Base-by-base conservation (phyloP, 169 alveolate species). In the Babesia divergens region DNA sequence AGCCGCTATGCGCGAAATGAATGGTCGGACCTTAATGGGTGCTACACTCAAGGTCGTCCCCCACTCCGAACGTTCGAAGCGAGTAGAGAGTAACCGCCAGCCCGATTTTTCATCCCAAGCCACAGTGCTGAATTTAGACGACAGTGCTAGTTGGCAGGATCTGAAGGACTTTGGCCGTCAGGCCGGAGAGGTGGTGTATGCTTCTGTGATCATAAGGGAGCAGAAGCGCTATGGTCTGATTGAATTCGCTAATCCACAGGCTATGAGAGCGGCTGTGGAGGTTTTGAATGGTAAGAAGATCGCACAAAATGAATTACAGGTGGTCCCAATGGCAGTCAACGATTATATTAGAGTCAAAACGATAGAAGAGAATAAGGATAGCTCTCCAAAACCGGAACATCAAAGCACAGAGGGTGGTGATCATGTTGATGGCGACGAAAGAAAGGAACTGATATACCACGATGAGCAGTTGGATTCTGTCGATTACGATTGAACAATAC, bases 141-240 rank as follows among this genome's bases (percentile, higher is more conserved):
- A 91, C 58, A 89, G 86, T 44, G 93, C 91, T 28, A 89, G 94
- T 43, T 91, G 95, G 95, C 93, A 91, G 46, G 95, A 91, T 72
- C 58, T 91, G 14, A 91, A 91, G 67, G 95, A 91, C 51, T 91
- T 89, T 51, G 95, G 90, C 11, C 82, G 95, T 18, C 94, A 89
- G 62, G 92, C 91, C 3, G 95, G 95, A 1, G 93, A 86, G 37
- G 95, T 91, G 0, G 83, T 74, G 22, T 91, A 90, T 72, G 91
- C 95, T 0, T 84, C 91, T 28, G 83, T 91, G 47, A 65, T 91
- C 44, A 84, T 84, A 0, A 82, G 83, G 49, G 89, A 87, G 51
- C 80, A 82, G 8, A 82, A 79, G 44, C 71, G 90, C 40, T 90
- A 70, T 62, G 95, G 95, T 2, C 83, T 91, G 3, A 87, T 91